These are phyloP conservation scores for Phaeoacremonium minimum DNA, from an alignment of 2,329 filamentous ascomycete genomes.

Conservation along the genomic window DNA sequence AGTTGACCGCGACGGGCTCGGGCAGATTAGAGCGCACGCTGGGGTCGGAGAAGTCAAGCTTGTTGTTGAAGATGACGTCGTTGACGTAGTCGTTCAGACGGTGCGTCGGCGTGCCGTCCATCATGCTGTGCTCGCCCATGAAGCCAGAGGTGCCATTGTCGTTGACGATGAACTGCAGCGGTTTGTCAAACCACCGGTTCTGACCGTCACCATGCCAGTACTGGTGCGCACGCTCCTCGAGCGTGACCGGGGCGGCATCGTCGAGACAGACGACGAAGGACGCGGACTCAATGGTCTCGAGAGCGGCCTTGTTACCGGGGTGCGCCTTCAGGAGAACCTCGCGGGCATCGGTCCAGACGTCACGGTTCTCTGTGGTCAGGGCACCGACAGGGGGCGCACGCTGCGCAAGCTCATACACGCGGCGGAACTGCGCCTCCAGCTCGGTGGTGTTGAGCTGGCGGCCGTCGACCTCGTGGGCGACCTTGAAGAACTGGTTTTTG, in stretches of 20 bases:
- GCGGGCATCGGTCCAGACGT: conserved; percentile 85
- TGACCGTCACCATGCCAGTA: conserved; percentile 98
- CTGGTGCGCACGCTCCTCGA: conserved; percentile 90
- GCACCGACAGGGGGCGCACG: conserved; percentile 72
- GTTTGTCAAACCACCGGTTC: conserved; percentile 98
- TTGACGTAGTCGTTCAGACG: conserved; percentile 94
- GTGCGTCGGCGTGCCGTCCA: conserved; percentile 98
- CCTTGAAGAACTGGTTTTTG: conserved; percentile 98
- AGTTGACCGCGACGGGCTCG: conserved; percentile 73
- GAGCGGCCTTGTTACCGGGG: conserved; percentile 69
- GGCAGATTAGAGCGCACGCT: conserved; percentile 76
- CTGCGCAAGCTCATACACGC: conserved; percentile 75
- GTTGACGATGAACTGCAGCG: conserved; percentile 94
- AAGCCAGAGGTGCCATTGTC: conserved; percentile 97
- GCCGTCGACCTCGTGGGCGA: conserved; percentile 75
- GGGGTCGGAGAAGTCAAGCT: conserved; percentile 82
- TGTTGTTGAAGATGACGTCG: conserved; percentile 88
- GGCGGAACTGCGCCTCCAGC: conserved; percentile 83
- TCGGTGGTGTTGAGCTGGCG: conserved; percentile 84
- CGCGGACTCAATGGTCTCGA: conserved; percentile 80
- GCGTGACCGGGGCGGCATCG: conserved; percentile 83
- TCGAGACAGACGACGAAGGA: conserved; percentile 93
- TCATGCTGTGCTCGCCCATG: conserved; percentile 99
- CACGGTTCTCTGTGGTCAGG: conserved; percentile 88
- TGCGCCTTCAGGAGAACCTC: conserved; percentile 71